Evolutionary conservation across 805 yeast species (phyloP).

Genomic region (Pichia ethanolica): DNA sequence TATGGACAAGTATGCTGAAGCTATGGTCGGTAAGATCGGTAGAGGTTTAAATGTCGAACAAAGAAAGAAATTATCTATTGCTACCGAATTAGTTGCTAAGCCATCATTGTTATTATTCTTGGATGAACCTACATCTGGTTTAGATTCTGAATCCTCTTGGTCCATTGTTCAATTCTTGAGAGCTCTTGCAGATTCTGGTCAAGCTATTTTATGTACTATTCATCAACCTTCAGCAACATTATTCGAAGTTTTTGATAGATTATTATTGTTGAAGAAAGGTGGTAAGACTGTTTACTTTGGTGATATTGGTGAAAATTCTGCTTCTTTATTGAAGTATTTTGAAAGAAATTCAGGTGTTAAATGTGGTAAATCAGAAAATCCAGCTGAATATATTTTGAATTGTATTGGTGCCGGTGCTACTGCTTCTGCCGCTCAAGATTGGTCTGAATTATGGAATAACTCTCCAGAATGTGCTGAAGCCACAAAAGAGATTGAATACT

Average conservation of each 20-base stretch:
- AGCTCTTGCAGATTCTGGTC: constrained; percentile 44
- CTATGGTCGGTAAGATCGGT: constrained; percentile 41
- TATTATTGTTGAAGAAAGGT: constrained; percentile 38
- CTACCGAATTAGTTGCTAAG: constrained; percentile 47
- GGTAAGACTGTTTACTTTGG: constrained; percentile 51
- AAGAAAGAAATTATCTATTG: constrained; percentile 45
- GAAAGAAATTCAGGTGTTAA: constrained; percentile 54
- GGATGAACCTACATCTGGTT: constrained; percentile 53
- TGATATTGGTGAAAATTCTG: constrained; percentile 42
- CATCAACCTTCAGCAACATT: constrained; percentile 45
- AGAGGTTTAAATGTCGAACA: constrained; percentile 49
- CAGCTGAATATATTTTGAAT: constrained; percentile 70
- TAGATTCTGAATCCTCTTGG: constrained; percentile 56
- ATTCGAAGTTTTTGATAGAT: constrained; percentile 34
- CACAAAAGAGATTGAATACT: constrained; percentile 24
- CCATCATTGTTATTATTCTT: constrained; percentile 45
- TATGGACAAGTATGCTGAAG: constrained; percentile 45
- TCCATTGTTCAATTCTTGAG: constrained; percentile 46
- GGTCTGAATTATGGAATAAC: constrained; percentile 55
- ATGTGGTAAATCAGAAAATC: constrained; percentile 56
- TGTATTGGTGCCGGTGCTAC: constrained; percentile 83
- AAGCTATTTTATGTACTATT: constrained; percentile 51
- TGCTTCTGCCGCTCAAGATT: constrained; percentile 50
- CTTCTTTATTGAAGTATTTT: constrained; percentile 37
- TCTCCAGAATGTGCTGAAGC: constrained; percentile 23